Evolutionary conservation across 495 filamentous ascomycete genomes (phyloP), one percentile per base, ranked within the genome.

Genomic region (Staphylotrichum tortipilum): DNA sequence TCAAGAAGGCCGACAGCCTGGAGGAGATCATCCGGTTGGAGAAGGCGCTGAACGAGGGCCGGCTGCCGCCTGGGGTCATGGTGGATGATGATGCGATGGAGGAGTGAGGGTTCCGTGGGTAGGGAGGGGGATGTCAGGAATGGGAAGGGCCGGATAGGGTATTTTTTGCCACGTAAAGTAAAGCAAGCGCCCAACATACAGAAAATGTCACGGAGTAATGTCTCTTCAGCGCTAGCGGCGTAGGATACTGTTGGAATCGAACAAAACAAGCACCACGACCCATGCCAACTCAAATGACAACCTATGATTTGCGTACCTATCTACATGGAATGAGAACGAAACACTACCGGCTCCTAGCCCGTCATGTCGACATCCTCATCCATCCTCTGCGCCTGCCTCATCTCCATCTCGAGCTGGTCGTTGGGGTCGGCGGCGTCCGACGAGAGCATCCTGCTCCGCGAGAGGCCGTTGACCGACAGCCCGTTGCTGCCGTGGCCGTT

Each of bases 41-140:
- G 75, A 86, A 84, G 69, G 87, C 88, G 64, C 68, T 96, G 46
- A 83, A 84, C 50, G 89, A 97, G 68, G 92, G 92, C 3, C 69
- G 85, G 64, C 76, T 96, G 63, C 88, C 89, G 14, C 73, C 75
- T 21, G 86, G 81, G 31, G 72, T 82, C 29, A 68, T 80, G 35
- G 70, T 69, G 38, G 75, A 61, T 10, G 77, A 61, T 10, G 77
- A 74, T 54, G 69, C 60, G 28, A 80, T 79, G 70, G 81, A 83
- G 61, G 78, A 80, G 56, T 78, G 54, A 66, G 43, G 18, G 30
- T 41, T 33, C 15, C 14, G 19, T 14, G 19, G 19, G 5, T 24
- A 15, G 22, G 7, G 17, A 23, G 28, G 19, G 17, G 11, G 21
- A n/a, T 17, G 11, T 41, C 9, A n/a, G n/a, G n/a, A n/a, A n/a